These are phyloP conservation scores for Cucumis hystrix DNA, from an alignment of 306 rosid species.

Conservation along the genomic window DNA sequence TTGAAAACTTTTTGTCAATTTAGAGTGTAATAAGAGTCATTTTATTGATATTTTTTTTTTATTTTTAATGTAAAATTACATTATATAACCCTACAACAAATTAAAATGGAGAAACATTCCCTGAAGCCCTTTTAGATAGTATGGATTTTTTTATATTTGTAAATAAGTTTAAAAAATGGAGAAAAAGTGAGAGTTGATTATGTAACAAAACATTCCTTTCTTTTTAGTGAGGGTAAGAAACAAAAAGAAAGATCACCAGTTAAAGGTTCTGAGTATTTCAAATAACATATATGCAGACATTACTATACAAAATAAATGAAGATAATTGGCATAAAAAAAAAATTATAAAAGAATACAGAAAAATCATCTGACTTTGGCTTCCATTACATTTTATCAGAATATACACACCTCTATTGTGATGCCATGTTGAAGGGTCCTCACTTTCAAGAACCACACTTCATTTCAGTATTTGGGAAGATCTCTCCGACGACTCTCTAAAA, in stretches of 20 bases:
- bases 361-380: not conserved
- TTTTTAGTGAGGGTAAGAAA: not conserved
- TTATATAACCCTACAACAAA: too few relatives aligned
- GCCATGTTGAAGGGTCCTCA: not conserved
- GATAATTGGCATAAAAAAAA: not conserved
- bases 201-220: not conserved
- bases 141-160: too few relatives aligned
- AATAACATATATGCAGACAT: not conserved
- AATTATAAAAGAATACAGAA: not conserved
- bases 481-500: not conserved
- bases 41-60: too few relatives aligned
- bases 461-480: not conserved
- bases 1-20: too few relatives aligned
- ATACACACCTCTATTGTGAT: not conserved
- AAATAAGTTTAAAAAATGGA: too few relatives aligned
- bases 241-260: not conserved
- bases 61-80: too few relatives aligned
- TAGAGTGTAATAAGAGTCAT: too few relatives aligned
- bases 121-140: too few relatives aligned
- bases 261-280: not conserved
- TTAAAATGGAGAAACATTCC: too few relatives aligned
- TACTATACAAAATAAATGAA: slow-evolving; percentile 5
- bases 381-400: not conserved
- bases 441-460: not conserved
- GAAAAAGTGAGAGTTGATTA: too few relatives aligned